phyloP scores from a whole-genome alignment of 1,284 basidiomycete genomes.

The Ceraceosorus guamensis region DNA sequence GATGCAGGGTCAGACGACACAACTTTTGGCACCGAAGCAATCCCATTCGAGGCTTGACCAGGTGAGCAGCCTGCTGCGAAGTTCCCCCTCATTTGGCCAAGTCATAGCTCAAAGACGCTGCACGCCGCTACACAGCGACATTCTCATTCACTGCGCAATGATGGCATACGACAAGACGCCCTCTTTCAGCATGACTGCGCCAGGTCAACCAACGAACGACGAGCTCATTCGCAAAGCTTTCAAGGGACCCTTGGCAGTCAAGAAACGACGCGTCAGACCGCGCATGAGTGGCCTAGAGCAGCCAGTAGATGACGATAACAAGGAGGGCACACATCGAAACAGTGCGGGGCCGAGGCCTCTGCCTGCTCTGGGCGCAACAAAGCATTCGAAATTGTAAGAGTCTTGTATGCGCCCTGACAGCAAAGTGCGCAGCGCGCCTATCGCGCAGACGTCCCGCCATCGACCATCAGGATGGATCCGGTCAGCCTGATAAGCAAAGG shows the following conservation, averaged over 20 bases:
- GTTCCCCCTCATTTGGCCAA: neutral
- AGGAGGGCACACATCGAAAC: neutral
- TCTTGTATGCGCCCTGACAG: too few species aligned
- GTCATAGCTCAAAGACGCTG: neutral
- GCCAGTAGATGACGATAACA: conserved; percentile 9
- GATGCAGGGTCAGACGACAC: conserved; percentile 27
- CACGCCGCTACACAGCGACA: conserved; percentile 20
- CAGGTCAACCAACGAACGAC: conserved; percentile 22
- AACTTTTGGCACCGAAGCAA: conserved; percentile 42
- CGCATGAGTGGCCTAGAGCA: conserved; percentile 22
- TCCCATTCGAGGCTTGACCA: conserved; percentile 38
- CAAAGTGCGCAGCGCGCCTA: too few species aligned
- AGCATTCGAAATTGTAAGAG: too few species aligned
- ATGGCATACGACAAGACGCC: conserved; percentile 27
- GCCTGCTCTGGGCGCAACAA: too few species aligned
- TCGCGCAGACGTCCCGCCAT: too few species aligned
- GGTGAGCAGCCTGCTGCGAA: conserved; percentile 5
- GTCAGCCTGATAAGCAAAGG: too few species aligned
- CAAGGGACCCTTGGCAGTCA: conserved; percentile 24
- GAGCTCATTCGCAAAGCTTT: conserved; percentile 34
- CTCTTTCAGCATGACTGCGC: conserved; percentile 13
- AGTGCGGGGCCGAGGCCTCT: neutral
- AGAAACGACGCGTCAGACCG: conserved; percentile 32
- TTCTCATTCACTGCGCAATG: conserved; percentile 32
- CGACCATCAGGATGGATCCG: too few species aligned